Conservation (phyloP, 208 protist genomes). For the Trichomonas vaginalis region DNA sequence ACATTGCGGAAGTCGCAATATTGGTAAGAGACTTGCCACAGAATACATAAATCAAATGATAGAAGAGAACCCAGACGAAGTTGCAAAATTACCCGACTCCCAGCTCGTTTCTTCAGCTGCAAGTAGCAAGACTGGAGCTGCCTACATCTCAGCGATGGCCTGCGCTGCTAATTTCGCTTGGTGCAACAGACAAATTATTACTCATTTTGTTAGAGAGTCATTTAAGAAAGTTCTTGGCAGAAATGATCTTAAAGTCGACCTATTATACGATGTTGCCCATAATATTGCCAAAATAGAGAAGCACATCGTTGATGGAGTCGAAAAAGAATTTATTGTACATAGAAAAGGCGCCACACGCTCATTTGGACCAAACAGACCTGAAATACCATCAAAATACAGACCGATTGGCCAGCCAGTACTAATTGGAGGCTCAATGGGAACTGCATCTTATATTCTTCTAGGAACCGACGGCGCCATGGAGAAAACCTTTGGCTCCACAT, state of each 20-base stretch:
- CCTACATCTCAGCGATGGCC: slow-evolving; percentile 55
- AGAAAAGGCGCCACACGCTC: slow-evolving; percentile 66
- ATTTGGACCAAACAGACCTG: slow-evolving; percentile 57
- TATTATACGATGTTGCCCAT: slow-evolving; percentile 68
- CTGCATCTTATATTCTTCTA: slow-evolving; percentile 55
- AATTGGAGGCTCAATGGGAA: slow-evolving; percentile 69
- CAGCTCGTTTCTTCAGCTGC: slow-evolving; percentile 60
- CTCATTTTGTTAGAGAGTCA: slow-evolving; percentile 46
- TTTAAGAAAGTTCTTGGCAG: slow-evolving; percentile 42
- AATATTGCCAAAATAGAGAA: slow-evolving; percentile 61
- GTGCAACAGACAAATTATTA: slow-evolving; percentile 59
- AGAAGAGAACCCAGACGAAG: neutral
- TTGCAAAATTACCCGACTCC: slow-evolving; percentile 53
- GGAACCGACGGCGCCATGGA: slow-evolving; percentile 51
- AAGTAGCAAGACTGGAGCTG: slow-evolving; percentile 46
- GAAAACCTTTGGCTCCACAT: slow-evolving; percentile 56
- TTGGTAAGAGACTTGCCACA: slow-evolving; percentile 63
- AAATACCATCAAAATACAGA: slow-evolving; percentile 58
- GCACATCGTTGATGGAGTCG: slow-evolving; percentile 50
- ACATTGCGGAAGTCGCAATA: slow-evolving; percentile 55
- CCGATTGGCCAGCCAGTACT: slow-evolving; percentile 61
- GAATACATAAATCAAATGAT: slow-evolving; percentile 30
- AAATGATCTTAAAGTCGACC: slow-evolving; percentile 45
- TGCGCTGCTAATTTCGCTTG: slow-evolving; percentile 62
- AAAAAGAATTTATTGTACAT: slow-evolving; percentile 52